Evolutionary conservation across 352 stramenopile species (phyloP).

Genomic region (Pythium phragmiticola): DNA sequence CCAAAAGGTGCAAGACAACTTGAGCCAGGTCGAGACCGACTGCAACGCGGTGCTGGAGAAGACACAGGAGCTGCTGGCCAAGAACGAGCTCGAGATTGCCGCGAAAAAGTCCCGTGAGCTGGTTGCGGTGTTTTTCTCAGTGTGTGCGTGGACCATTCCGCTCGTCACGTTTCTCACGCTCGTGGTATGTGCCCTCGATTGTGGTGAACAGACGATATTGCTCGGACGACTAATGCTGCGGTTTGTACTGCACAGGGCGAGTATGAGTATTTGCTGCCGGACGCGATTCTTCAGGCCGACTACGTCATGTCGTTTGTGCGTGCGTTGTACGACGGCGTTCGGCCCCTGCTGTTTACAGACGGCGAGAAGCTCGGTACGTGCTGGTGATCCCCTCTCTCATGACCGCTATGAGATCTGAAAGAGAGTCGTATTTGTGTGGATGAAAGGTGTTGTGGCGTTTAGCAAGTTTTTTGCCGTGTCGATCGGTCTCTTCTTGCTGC

Average conservation of each 20-base stretch:
- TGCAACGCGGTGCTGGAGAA: slow-evolving; percentile 34
- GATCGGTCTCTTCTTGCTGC: slow-evolving; percentile 37
- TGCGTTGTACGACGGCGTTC: slow-evolving; percentile 33
- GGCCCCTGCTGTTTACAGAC: slow-evolving; percentile 36
- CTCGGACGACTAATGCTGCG: neutral
- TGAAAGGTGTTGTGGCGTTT: slow-evolving; percentile 29
- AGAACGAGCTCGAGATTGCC: slow-evolving; percentile 41
- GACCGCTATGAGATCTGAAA: too few species aligned
- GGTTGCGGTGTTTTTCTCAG: slow-evolving; percentile 40
- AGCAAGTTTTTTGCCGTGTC: slow-evolving; percentile 41
- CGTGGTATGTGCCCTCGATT: slow-evolving; percentile 28
- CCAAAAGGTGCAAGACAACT: slow-evolving; percentile 67
- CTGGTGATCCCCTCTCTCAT: too few species aligned
- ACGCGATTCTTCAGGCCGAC: slow-evolving; percentile 33
- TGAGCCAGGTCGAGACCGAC: slow-evolving; percentile 53
- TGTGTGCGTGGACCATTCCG: slow-evolving; percentile 45
- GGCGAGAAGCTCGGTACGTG: slow-evolving; percentile 29
- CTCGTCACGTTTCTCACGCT: slow-evolving; percentile 44
- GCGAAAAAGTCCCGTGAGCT: slow-evolving; percentile 43
- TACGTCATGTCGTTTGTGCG: slow-evolving; percentile 42
- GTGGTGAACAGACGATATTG: neutral
- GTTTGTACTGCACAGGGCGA: slow-evolving; percentile 31
- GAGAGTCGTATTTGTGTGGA: neutral
- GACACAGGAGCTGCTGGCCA: slow-evolving; percentile 33
- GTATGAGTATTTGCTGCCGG: slow-evolving; percentile 37